Conservation (phyloP, 2,329 filamentous ascomycete species). For the Pseudogymnoascus sp. region DNA sequence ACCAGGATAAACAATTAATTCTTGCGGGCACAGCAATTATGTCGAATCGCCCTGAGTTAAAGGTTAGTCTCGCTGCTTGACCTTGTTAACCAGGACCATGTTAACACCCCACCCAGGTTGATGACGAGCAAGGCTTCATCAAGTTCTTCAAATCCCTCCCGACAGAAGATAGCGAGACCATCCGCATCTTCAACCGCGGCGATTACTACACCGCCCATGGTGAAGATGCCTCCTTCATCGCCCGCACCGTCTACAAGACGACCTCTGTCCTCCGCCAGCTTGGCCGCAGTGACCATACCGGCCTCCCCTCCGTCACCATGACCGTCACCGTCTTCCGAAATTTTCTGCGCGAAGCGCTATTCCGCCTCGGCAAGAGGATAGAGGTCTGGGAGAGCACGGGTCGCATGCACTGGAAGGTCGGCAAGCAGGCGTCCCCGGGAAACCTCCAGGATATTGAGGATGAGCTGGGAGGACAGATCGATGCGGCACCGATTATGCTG, state of each 20-base stretch:
- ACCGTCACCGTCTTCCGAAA: slow-evolving; percentile 91
- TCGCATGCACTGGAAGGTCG: slow-evolving; percentile 85
- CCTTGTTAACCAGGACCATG: slow-evolving; percentile 29
- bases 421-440: slow-evolving; percentile 87
- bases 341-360: slow-evolving; percentile 88
- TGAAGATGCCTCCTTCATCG: slow-evolving; percentile 76
- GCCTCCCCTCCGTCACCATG: slow-evolving; percentile 89
- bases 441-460: slow-evolving; percentile 97
- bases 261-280: slow-evolving; percentile 90
- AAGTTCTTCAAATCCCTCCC: slow-evolving; percentile 89
- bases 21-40: slow-evolving; percentile 27
- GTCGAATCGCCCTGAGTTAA: slow-evolving; percentile 49
- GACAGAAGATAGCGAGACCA: slow-evolving; percentile 59
- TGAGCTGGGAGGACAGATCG: slow-evolving; percentile 77
- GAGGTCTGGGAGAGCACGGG: slow-evolving; percentile 78
- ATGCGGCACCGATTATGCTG: slow-evolving; percentile 87
- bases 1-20: not conserved
- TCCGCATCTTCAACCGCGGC: slow-evolving; percentile 87
- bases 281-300: slow-evolving; percentile 74
- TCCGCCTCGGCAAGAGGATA: slow-evolving; percentile 80
- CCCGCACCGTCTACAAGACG: slow-evolving; percentile 87
- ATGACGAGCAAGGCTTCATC: slow-evolving; percentile 96
- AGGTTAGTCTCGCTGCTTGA: slow-evolving; percentile 25
- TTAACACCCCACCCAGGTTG: slow-evolving; percentile 49
- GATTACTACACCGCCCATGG: slow-evolving; percentile 96